Evolutionary conservation across 768 basidiomycete species (phyloP).

Genomic region (Nevesoporus exiguus): DNA sequence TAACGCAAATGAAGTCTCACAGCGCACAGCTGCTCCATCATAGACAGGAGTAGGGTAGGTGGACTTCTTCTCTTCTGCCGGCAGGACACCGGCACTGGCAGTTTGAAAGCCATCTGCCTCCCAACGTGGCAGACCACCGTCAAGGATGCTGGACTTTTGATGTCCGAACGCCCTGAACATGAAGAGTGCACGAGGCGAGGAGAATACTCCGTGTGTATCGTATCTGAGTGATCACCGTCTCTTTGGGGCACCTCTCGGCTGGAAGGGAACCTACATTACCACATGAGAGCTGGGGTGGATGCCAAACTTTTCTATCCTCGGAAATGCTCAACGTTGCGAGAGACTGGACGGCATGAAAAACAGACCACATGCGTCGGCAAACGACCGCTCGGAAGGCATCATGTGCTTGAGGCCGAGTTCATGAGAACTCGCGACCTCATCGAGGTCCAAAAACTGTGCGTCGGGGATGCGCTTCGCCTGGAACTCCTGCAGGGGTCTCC

Average conservation of each 20-base stretch:
- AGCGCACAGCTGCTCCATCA: conserved; percentile 46
- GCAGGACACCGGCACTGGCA: conserved; percentile 37
- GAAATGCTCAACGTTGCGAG: conserved; percentile 7
- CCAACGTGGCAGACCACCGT: conserved; percentile 92
- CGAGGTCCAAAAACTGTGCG: conserved; percentile 75
- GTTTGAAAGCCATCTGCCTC: conserved; percentile 58
- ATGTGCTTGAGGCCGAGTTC: conserved; percentile 88
- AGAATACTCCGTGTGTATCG: conserved; percentile 88
- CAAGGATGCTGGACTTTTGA: conserved; percentile 75
- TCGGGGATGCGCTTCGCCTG: conserved; percentile 61
- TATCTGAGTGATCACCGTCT: conserved; percentile 50
- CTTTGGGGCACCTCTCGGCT: background rate
- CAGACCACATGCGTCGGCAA: conserved; percentile 80
- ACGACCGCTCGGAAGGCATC: conserved; percentile 73
- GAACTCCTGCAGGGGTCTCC: conserved; percentile 71
- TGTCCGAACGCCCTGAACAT: conserved; percentile 95
- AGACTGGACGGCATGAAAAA: conserved; percentile 6
- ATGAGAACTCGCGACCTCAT: conserved; percentile 70
- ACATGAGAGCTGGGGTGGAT: conserved; percentile 75
- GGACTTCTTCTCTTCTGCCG: conserved; percentile 22
- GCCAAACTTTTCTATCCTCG: conserved; percentile 60
- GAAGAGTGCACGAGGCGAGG: conserved; percentile 87
- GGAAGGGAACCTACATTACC: conserved; percentile 54
- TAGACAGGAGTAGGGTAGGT: conserved; percentile 54
- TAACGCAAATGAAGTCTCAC: conserved; percentile 33